Conservation (phyloP, 495 filamentous ascomycete species). For the Staphylotrichum tortipilum region DNA sequence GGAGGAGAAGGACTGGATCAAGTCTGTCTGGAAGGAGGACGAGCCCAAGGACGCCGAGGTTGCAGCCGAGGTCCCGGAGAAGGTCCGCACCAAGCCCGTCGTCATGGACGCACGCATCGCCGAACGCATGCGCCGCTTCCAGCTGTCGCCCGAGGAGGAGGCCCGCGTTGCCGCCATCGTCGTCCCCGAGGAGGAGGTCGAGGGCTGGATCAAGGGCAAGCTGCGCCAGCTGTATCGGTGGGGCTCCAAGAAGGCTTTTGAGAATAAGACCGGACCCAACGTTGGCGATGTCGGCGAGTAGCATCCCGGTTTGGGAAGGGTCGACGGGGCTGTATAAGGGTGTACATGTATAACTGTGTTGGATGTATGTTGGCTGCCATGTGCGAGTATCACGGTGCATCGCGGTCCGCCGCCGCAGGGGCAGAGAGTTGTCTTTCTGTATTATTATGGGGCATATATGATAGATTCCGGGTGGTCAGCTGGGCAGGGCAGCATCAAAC, state of each 20-base stretch:
- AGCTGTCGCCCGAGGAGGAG: slow-evolving; percentile 57
- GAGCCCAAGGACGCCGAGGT: slow-evolving; percentile 55
- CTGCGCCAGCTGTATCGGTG: slow-evolving; percentile 37
- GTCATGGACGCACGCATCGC: slow-evolving; percentile 72
- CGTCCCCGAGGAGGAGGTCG: slow-evolving; percentile 57
- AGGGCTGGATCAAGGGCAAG: slow-evolving; percentile 51
- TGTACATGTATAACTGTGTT: slow-evolving; percentile 6
- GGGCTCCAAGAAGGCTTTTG: slow-evolving; percentile 24
- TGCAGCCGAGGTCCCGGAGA: slow-evolving; percentile 41
- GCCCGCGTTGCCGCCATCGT: slow-evolving; percentile 52
- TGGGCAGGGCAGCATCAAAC: background rate
- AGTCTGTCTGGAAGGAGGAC: slow-evolving; percentile 59
- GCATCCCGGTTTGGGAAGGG: slow-evolving; percentile 3
- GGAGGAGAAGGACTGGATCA: slow-evolving; percentile 86
- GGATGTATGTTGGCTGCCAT: background rate
- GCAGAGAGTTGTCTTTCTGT: too few species aligned
- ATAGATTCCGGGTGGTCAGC: background rate
- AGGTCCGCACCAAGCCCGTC: slow-evolving; percentile 68
- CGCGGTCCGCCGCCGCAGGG: background rate
- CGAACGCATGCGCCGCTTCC: slow-evolving; percentile 72
- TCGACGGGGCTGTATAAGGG: background rate
- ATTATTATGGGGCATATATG: background rate
- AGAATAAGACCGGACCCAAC: slow-evolving; percentile 16
- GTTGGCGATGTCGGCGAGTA: slow-evolving; percentile 19
- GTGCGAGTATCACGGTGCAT: slow-evolving; percentile 5